These are phyloP conservation scores for Cercospora sesami DNA, from an alignment of 2,329 filamentous ascomycete species.

Conservation along the genomic window DNA sequence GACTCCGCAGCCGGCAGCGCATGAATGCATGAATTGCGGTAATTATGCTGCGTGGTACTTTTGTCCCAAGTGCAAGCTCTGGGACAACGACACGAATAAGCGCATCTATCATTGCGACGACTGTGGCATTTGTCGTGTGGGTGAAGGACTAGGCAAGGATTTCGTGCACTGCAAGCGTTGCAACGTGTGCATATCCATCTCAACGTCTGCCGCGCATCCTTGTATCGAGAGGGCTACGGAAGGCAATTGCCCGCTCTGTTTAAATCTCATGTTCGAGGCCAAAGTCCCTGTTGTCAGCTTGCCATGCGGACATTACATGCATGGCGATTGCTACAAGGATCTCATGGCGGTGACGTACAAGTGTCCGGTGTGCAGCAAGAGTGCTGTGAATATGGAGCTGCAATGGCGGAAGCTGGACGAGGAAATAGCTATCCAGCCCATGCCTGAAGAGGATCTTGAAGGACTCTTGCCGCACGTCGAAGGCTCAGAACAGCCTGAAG, in stretches of 20 bases:
- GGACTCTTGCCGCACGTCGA: slow-evolving; percentile 31
- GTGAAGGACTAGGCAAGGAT: slow-evolving; percentile 89
- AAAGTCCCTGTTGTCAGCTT: slow-evolving; percentile 87
- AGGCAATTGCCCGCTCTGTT: slow-evolving; percentile 94
- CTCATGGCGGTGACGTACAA: slow-evolving; percentile 91
- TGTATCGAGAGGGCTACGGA: slow-evolving; percentile 94
- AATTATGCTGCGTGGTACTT: slow-evolving; percentile 83
- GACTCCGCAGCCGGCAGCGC: slow-evolving; percentile 77
- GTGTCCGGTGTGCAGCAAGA: slow-evolving; percentile 95
- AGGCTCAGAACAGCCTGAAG: slow-evolving; percentile 9
- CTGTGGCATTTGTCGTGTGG: slow-evolving; percentile 91
- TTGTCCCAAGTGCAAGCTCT: slow-evolving; percentile 91
- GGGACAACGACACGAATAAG: slow-evolving; percentile 90
- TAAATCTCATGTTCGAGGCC: slow-evolving; percentile 94
- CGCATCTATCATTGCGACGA: slow-evolving; percentile 95
- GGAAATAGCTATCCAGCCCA: slow-evolving; percentile 83
- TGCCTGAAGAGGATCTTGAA: slow-evolving; percentile 60
- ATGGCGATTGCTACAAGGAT: slow-evolving; percentile 82
- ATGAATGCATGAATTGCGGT: slow-evolving; percentile 75
- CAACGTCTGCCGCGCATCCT: slow-evolving; percentile 79
- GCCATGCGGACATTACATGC: slow-evolving; percentile 93
- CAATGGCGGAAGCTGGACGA: slow-evolving; percentile 90
- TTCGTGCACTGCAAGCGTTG: slow-evolving; percentile 99
- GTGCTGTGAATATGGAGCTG: slow-evolving; percentile 94
- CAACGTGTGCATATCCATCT: slow-evolving; percentile 89